phyloP scores from a whole-genome alignment of 177 flowering plant genomes.

The Vitis hybrid region DNA sequence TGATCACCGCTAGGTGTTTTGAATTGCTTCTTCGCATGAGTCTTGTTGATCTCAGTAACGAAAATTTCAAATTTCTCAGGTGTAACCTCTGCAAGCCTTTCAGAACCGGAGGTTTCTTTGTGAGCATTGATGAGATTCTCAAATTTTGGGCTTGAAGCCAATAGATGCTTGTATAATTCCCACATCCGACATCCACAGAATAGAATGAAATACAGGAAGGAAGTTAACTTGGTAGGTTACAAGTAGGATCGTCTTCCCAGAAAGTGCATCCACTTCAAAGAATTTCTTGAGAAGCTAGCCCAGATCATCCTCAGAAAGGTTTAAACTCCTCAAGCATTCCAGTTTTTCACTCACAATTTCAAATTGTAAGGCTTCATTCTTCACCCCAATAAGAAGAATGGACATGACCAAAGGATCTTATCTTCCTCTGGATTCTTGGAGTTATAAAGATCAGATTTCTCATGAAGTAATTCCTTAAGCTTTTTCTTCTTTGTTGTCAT shows the following conservation, averaged over 20 bases:
- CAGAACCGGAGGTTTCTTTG: conserved; percentile 50
- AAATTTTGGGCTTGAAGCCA: conserved; percentile 40
- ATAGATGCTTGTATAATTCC: conserved; percentile 37
- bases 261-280: conserved; percentile 49
- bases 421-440: conserved; percentile 47
- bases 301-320: conserved; percentile 78
- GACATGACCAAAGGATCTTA: conserved; percentile 66
- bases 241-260: conserved; percentile 2
- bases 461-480: too few species aligned
- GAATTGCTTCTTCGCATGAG: conserved; percentile 18
- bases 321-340: conserved; percentile 61
- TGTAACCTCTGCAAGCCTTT: conserved; percentile 27
- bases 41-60: conserved; percentile 30
- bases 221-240: conserved; percentile 10
- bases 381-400: conserved; percentile 96
- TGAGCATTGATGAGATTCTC: conserved; percentile 53
- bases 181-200: conserved; percentile 42
- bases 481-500: too few species aligned
- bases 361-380: conserved; percentile 63
- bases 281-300: conserved; percentile 83
- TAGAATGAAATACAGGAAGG: not conserved
- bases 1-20: conserved; percentile 31
- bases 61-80: conserved; percentile 9
- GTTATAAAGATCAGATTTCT: too few species aligned
- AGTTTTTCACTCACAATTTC: conserved; percentile 50